phyloP scores from a whole-genome alignment of 805 yeast species.

The Candida quercuum region DNA sequence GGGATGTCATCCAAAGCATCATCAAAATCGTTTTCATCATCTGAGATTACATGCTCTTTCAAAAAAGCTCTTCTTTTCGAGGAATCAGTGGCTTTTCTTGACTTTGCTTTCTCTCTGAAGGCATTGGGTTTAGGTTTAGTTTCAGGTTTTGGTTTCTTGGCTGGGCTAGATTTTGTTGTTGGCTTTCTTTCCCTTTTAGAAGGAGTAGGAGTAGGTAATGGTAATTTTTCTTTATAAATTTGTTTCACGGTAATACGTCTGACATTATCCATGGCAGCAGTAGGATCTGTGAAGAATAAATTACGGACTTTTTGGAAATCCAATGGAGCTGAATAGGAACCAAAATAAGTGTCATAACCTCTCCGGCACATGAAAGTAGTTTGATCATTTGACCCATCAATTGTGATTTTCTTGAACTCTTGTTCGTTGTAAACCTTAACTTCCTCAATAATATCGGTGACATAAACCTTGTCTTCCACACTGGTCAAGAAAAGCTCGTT shows the following conservation, averaged over 20 bases:
- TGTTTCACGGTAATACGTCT: conserved; percentile 15
- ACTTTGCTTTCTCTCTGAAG: too few species aligned
- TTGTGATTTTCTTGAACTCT: conserved; percentile 28
- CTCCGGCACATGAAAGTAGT: conserved; percentile 26
- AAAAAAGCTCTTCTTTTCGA: background rate
- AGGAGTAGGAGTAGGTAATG: conserved; percentile 9
- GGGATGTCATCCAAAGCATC: conserved; percentile 14
- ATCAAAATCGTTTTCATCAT: conserved; percentile 4
- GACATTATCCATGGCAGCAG: conserved; percentile 21
- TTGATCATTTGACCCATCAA: conserved; percentile 31
- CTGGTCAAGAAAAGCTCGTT: conserved; percentile 56
- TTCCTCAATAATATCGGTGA: conserved; percentile 37
- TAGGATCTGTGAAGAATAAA: conserved; percentile 20
- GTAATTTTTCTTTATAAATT: conserved; percentile 3
- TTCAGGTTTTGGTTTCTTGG: conserved; percentile 1
- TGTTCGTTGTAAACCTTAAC: conserved; percentile 38
- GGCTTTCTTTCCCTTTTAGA: conserved; percentile 1
- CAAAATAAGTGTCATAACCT: conserved; percentile 29
- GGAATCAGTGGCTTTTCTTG: background rate
- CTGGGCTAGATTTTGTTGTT: background rate
- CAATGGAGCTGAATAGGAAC: conserved; percentile 18
- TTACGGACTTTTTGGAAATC: conserved; percentile 19
- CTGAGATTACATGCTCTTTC: conserved; percentile 3
- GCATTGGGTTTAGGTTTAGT: conserved; percentile 1
- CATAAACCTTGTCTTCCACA: conserved; percentile 36